Conservation (phyloP, 768 basidiomycete species). For the Epithele typhae region DNA sequence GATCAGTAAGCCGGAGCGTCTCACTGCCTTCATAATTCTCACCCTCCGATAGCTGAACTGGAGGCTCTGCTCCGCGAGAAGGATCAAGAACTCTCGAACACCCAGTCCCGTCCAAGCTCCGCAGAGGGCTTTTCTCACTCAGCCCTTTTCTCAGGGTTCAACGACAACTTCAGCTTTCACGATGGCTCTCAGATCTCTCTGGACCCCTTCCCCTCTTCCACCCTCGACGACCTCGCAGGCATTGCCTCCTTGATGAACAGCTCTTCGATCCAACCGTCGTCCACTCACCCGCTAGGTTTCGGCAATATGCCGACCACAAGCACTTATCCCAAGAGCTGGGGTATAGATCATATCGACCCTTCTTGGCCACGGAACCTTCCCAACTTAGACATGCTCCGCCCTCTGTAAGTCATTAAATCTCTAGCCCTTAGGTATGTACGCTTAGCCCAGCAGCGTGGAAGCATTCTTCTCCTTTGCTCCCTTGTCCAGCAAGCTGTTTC, state of each 20-base stretch:
- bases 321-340: too few relatives aligned
- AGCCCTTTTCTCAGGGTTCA: background rate
- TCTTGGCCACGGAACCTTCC: slow-evolving; percentile 63
- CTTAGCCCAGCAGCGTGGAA: slow-evolving; percentile 47
- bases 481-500: slow-evolving; percentile 66
- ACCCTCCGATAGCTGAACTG: slow-evolving; percentile 50
- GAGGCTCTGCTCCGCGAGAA: slow-evolving; percentile 63
- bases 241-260: slow-evolving; percentile 6
- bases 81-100: background rate
- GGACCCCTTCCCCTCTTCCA: background rate
- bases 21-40: too few relatives aligned
- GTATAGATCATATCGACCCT: slow-evolving; percentile 21
- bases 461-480: slow-evolving; percentile 79
- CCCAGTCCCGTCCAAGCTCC: too few relatives aligned
- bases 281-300: too few relatives aligned
- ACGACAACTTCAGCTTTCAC: background rate
- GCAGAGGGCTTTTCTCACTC: too few relatives aligned
- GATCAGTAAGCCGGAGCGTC: slow-evolving; percentile 47
- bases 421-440: too few relatives aligned
- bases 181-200: background rate
- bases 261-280: background rate
- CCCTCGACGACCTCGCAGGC: slow-evolving; percentile 14
- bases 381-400: slow-evolving; percentile 54
- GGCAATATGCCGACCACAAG: too few relatives aligned
- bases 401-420: slow-evolving; percentile 47